These are phyloP conservation scores for Tripidium arundinaceum DNA, from an alignment of 202 grass and related monocot genomes.

Conservation along the genomic window DNA sequence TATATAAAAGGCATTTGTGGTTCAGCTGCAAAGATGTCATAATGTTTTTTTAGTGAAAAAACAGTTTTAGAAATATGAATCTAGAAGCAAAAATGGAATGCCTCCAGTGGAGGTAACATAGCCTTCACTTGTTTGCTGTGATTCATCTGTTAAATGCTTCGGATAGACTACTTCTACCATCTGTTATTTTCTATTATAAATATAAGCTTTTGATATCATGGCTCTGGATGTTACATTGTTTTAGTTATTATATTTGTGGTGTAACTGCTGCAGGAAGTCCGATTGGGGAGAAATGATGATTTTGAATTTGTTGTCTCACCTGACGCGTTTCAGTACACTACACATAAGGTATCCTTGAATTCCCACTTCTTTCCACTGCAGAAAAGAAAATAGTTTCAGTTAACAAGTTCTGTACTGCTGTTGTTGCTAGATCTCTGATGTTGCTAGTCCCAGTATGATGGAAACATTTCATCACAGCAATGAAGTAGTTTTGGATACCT, in stretches of 20 bases:
- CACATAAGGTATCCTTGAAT: slow-evolving; percentile 48
- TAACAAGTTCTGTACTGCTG: neutral
- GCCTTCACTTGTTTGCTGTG: neutral
- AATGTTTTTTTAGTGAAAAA: neutral
- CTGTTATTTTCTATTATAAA: neutral
- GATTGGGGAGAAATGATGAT: slow-evolving; percentile 48
- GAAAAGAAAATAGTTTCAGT: slow-evolving; percentile 9
- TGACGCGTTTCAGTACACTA: slow-evolving; percentile 60
- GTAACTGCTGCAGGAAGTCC: slow-evolving; percentile 54
- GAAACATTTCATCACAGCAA: slow-evolving; percentile 38
- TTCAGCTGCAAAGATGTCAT: neutral
- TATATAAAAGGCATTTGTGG: neutral
- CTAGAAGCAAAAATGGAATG: neutral
- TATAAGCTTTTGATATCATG: slow-evolving; percentile 13
- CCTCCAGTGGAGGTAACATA: neutral
- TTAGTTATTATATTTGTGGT: slow-evolving; percentile 14
- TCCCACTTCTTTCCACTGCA: neutral
- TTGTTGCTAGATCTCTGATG: slow-evolving; percentile 57
- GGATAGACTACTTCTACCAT: neutral
- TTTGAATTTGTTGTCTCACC: slow-evolving; percentile 72
- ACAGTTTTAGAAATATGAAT: neutral
- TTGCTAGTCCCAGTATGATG: slow-evolving; percentile 37
- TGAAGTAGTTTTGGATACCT: slow-evolving; percentile 42
- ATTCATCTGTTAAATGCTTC: slow-evolving; percentile 12
- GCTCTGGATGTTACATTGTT: neutral